Evolutionary conservation across 2,329 filamentous ascomycete genomes (phyloP).

Genomic region (Thelonectria rubi): DNA sequence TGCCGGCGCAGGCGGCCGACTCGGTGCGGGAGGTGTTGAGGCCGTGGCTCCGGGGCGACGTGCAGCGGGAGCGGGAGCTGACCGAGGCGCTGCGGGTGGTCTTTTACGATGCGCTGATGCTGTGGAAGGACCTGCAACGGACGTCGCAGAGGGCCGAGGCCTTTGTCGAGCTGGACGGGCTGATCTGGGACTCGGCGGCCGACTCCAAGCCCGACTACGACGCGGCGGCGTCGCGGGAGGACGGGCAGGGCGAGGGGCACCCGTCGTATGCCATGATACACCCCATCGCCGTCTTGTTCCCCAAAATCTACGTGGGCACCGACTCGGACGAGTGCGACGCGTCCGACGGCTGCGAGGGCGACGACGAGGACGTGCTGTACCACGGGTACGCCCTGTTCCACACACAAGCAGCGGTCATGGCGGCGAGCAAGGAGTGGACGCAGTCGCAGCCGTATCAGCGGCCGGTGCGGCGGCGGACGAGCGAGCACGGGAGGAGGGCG

Average conservation of each 20-base stretch:
- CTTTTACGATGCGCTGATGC: not conserved
- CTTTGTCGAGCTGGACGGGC: not conserved
- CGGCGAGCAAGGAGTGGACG: conserved; percentile 1
- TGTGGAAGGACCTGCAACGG: not conserved
- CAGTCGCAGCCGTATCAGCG: not conserved
- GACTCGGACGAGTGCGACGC: not conserved
- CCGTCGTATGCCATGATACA: not conserved
- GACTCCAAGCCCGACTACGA: conserved; percentile 1
- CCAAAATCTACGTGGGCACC: not conserved
- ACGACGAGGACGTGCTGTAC: not conserved
- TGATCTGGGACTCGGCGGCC: not conserved
- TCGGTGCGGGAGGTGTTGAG: not conserved
- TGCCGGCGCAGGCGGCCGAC: not conserved
- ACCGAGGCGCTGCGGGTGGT: not conserved
- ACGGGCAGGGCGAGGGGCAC: not conserved
- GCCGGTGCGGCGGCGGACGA: not conserved
- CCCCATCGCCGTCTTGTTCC: not conserved
- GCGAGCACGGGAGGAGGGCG: not conserved
- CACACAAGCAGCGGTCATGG: not conserved
- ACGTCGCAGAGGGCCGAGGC: conserved; percentile 1
- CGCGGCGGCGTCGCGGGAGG: not conserved
- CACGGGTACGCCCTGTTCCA: conserved; percentile 3
- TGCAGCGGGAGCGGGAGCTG: not conserved
- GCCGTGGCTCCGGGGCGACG: not conserved
- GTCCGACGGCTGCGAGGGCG: not conserved